Conservation (phyloP, 345 rosid species). For the Erysimum cheiranthoides region DNA sequence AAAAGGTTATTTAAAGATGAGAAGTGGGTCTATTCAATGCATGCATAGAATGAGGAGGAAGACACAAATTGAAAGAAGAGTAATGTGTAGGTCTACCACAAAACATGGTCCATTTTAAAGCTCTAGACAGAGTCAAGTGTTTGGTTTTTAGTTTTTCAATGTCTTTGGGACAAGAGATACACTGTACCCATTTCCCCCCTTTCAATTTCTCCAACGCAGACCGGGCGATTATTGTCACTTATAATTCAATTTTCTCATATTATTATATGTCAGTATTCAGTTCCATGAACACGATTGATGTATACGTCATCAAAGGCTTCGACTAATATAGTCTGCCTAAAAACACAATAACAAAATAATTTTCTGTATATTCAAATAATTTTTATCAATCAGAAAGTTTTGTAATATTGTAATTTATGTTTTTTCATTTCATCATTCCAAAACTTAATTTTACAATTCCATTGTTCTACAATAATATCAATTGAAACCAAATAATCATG, state of each 20-base stretch:
- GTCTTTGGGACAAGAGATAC: slow-evolving; percentile 44
- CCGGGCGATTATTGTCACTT: slow-evolving; percentile 4
- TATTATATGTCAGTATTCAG: not conserved
- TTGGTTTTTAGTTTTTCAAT: slow-evolving; percentile 39
- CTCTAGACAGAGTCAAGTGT: slow-evolving; percentile 29
- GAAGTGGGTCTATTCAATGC: slow-evolving; percentile 19
- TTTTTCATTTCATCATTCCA: not conserved
- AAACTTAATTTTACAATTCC: not conserved
- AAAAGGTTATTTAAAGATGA: not conserved
- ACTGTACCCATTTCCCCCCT: slow-evolving; percentile 35
- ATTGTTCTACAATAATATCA: not conserved
- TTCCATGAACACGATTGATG: slow-evolving; percentile 21
- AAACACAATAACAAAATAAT: not conserved
- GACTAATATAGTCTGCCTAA: no score
- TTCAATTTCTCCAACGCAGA: slow-evolving; percentile 26
- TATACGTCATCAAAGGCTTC: slow-evolving; percentile 10
- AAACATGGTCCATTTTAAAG: slow-evolving; percentile 43
- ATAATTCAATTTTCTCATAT: not conserved
- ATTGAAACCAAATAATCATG: not conserved
- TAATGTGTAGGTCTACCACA: slow-evolving; percentile 45
- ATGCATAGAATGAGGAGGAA: slow-evolving; percentile 25
- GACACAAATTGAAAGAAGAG: slow-evolving; percentile 36
- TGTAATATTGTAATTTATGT: not conserved
- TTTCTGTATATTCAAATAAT: no score
- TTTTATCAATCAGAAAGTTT: not conserved